Evolutionary conservation across 2,329 filamentous ascomycete species (phyloP).

Genomic region (Nemania sp.): DNA sequence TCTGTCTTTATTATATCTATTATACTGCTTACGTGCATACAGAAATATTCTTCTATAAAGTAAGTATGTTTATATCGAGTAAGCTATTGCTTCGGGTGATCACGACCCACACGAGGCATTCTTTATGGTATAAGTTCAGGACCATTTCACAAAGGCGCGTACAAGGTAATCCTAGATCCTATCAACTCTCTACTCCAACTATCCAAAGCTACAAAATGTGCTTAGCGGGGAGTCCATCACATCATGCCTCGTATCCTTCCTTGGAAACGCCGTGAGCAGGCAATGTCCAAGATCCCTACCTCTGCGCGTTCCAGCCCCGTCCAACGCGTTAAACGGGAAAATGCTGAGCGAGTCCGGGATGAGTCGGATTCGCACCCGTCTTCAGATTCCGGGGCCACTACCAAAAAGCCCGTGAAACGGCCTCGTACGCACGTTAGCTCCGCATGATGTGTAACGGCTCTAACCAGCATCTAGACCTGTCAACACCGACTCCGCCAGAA

Average conservation of each 20-base stretch:
- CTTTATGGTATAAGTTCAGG: too few species aligned
- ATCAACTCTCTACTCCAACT: too few species aligned
- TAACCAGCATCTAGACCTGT: constrained; percentile 38
- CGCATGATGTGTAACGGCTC: not conserved
- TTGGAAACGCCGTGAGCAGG: constrained; percentile 48
- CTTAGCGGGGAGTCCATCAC: not conserved
- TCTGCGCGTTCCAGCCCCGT: constrained; percentile 26
- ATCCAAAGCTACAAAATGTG: not conserved
- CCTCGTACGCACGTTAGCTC: constrained; percentile 8
- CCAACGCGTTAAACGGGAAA: constrained; percentile 18
- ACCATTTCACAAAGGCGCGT: too few species aligned
- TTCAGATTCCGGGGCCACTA: constrained; percentile 3
- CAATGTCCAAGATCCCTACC: constrained; percentile 15
- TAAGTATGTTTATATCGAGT: not conserved
- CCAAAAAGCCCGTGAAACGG: constrained; percentile 21
- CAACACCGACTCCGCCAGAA: constrained; percentile 52
- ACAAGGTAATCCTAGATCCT: too few species aligned
- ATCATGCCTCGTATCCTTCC: constrained; percentile 57
- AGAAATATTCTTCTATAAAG: not conserved
- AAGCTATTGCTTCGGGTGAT: not conserved
- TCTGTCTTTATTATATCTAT: too few species aligned
- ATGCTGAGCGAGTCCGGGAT: constrained; percentile 16
- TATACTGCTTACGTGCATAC: not conserved
- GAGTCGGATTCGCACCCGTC: constrained; percentile 14
- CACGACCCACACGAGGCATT: not conserved